Percentiles rank a stretch among this genome's conserved stretches.
phyloP scores from a whole-genome alignment of 345 rosid species.

The Populus nigra region DNA sequence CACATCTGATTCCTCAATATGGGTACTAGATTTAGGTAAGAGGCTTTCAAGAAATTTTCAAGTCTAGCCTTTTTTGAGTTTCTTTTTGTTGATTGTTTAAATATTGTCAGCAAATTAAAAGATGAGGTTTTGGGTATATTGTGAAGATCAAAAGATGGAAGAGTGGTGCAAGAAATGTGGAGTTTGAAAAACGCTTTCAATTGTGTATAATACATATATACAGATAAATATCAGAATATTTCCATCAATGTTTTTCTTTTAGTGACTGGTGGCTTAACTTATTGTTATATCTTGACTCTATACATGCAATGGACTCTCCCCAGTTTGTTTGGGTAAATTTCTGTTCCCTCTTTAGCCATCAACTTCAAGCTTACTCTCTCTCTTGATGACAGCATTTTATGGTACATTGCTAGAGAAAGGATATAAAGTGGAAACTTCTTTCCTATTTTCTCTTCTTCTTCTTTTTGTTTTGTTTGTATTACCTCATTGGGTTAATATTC shows the following conservation, averaged over 20 bases:
- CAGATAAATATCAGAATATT: conserved; percentile 5
- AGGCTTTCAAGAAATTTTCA: neutral
- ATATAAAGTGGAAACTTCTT: neutral
- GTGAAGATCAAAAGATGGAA: conserved; percentile 16
- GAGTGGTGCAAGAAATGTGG: conserved; percentile 11
- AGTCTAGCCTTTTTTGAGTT: neutral
- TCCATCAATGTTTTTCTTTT: conserved; percentile 5
- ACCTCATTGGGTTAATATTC: conserved; percentile 45
- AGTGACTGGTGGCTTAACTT: conserved; percentile 20
- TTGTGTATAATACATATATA: conserved; percentile 30
- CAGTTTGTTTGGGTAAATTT: conserved; percentile 31
- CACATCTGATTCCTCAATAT: conserved; percentile 20
- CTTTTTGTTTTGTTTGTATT: conserved; percentile 24
- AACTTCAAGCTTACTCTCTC: neutral
- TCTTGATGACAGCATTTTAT: neutral
- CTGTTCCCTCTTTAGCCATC: conserved; percentile 21
- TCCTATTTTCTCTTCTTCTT: conserved; percentile 19
- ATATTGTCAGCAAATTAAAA: conserved; percentile 6
- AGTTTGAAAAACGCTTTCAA: conserved; percentile 14
- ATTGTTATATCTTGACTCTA: conserved; percentile 15
- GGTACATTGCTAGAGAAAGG: neutral
- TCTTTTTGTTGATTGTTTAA: conserved; percentile 2
- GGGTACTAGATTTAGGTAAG: conserved; percentile 13
- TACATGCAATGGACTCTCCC: conserved; percentile 17
- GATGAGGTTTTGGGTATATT: conserved; percentile 30